Percentiles rank a stretch among this genome's conserved stretches.
Evolutionary conservation across 2,329 filamentous ascomycete species (phyloP).

Genomic region (Diplocarpon rosae): DNA sequence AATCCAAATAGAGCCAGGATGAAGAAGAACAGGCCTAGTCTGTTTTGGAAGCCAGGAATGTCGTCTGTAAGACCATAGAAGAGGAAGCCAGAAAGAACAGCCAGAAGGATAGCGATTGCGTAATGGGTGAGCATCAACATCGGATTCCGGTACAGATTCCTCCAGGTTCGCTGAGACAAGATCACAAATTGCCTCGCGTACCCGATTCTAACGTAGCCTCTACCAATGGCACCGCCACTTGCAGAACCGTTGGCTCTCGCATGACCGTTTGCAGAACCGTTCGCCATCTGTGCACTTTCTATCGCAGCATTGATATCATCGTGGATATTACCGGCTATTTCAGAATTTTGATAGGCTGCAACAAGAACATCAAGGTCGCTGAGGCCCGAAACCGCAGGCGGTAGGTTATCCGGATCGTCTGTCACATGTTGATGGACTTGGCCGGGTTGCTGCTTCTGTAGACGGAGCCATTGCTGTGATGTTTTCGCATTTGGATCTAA

Average conservation of each 20-base stretch:
- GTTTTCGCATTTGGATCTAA: conserved; percentile 33
- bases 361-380: conserved; percentile 80
- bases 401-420: conserved; percentile 59
- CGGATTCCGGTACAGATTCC: conserved; percentile 92
- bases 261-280: conserved; percentile 48
- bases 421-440: conserved; percentile 46
- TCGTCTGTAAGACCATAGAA: conserved; percentile 96
- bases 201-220: conserved; percentile 73
- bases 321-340: conserved; percentile 61
- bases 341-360: conserved; percentile 62
- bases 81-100: conserved; percentile 86
- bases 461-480: conserved; percentile 47
- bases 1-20: conserved; percentile 92
- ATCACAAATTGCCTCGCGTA: conserved; percentile 77
- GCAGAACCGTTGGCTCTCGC: conserved; percentile 38
- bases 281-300: conserved; percentile 51
- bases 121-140: conserved; percentile 99
- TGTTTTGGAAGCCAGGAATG: conserved; percentile 94
- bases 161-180: conserved; percentile 84
- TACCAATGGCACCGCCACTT: conserved; percentile 51
- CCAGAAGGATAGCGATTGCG: conserved; percentile 87
- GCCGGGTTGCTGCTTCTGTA: conserved; percentile 41
- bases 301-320: conserved; percentile 71
- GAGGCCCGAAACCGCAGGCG: conserved; percentile 43
- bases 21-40: conserved; percentile 95